A percentile compares a stretch with the other conserved stretches of the same genome.
These are phyloP conservation scores for Hyaloperonospora brassicae DNA, from an alignment of 352 stramenopile genomes.

Conservation along the genomic window DNA sequence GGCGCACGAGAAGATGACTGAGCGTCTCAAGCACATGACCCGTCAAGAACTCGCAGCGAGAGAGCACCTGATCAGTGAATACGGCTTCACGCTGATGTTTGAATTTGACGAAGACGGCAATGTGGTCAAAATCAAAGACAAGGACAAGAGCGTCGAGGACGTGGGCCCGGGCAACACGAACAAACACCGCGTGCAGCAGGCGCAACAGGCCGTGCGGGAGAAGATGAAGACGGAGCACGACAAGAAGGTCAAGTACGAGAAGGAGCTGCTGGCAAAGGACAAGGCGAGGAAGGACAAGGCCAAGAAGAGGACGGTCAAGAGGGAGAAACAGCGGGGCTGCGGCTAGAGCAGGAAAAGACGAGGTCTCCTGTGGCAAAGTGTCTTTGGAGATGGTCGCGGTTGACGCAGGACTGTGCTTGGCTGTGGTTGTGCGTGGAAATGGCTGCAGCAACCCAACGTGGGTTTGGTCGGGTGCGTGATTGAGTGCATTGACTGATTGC, in stretches of 20 bases:
- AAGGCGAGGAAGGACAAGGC: slow-evolving; percentile 61
- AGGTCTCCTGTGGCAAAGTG: no score
- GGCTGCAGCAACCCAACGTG: no score
- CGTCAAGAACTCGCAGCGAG: slow-evolving; percentile 54
- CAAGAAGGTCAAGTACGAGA: slow-evolving; percentile 59
- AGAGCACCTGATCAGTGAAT: slow-evolving; percentile 75
- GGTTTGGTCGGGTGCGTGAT: no score
- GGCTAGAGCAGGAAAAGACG: slow-evolving; percentile 29
- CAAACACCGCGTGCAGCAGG: slow-evolving; percentile 41
- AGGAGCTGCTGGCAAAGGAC: slow-evolving; percentile 66
- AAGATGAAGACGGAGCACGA: slow-evolving; percentile 74
- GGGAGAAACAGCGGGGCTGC: slow-evolving; percentile 59
- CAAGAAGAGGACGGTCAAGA: slow-evolving; percentile 65
- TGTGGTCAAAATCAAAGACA: slow-evolving; percentile 67
- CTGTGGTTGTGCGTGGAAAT: no score
- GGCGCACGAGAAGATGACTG: slow-evolving; percentile 53
- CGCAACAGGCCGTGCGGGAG: slow-evolving; percentile 38
- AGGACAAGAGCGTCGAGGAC: slow-evolving; percentile 41
- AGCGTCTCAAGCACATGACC: slow-evolving; percentile 67
- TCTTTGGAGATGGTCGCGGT: no score
- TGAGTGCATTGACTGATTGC: no score
- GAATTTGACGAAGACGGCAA: slow-evolving; percentile 83
- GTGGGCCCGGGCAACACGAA: slow-evolving; percentile 43
- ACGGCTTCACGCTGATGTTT: slow-evolving; percentile 68
- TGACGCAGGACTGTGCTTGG: no score